phyloP scores from a whole-genome alignment of 495 filamentous ascomycete species.

The Hypoxylon subgilvum region DNA sequence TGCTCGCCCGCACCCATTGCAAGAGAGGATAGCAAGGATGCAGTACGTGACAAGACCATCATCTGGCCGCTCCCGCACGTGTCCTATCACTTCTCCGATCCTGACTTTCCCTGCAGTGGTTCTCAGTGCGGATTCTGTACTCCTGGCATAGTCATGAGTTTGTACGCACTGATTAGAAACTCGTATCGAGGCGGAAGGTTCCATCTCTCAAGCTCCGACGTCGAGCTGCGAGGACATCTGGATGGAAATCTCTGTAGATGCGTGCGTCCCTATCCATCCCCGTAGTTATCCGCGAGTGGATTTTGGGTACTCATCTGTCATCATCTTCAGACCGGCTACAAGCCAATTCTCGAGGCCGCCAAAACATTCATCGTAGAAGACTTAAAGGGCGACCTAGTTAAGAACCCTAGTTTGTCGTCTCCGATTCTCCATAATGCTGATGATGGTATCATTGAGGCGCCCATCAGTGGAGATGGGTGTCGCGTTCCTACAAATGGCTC shows the following conservation, averaged over 20 bases:
- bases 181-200: constrained; percentile 55
- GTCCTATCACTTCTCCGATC: background rate
- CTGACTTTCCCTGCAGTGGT: constrained; percentile 49
- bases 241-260: constrained; percentile 89
- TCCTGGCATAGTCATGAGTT: constrained; percentile 87
- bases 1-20: constrained; percentile 76
- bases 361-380: constrained; percentile 62
- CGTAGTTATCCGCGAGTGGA: background rate
- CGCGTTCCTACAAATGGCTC: constrained; percentile 38
- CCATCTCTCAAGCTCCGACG: constrained; percentile 48
- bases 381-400: constrained; percentile 47
- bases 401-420: constrained; percentile 55
- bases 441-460: constrained; percentile 50
- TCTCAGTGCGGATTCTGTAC: constrained; percentile 76
- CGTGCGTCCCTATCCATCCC: constrained; percentile 23
- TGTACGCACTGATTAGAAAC: constrained; percentile 78
- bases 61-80: background rate
- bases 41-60: constrained; percentile 26
- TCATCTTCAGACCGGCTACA: constrained; percentile 78
- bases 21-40: constrained; percentile 77
- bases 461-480: constrained; percentile 60
- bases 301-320: constrained; percentile 1
- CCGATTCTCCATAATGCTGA: constrained; percentile 51
- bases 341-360: constrained; percentile 84
- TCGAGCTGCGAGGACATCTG: constrained; percentile 74